Conservation (phyloP, 345 rosid genomes). For the Physaria fendleri region DNA sequence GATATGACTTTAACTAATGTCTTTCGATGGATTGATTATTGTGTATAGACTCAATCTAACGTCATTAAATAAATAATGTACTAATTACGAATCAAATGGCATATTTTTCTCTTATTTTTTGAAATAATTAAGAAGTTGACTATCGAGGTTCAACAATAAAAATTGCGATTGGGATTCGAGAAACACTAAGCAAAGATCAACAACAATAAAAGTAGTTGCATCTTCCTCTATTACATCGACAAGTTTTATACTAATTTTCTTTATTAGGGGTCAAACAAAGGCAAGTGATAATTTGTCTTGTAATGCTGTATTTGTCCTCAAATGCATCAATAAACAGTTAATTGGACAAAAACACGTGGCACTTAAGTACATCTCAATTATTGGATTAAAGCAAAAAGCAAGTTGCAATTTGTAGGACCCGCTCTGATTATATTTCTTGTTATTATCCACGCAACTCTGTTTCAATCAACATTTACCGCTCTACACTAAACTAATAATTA, state of each 20-base stretch:
- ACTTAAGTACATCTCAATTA: conserved; percentile 17
- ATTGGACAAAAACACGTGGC: conserved; percentile 23
- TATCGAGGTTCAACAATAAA: neutral
- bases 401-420: conserved; percentile 22
- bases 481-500: neutral
- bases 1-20: neutral
- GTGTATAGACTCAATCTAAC: neutral
- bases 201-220: conserved; percentile 35
- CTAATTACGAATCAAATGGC: too few relatives aligned
- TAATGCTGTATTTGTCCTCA: neutral
- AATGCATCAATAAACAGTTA: neutral
- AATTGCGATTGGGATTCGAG: neutral
- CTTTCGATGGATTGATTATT: too few relatives aligned
- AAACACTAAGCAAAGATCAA: neutral
- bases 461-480: too few relatives aligned
- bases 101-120: too few relatives aligned
- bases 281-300: neutral
- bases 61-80: too few relatives aligned
- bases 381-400: conserved; percentile 29
- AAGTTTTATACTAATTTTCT: neutral
- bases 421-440: neutral
- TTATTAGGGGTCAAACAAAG: too few relatives aligned
- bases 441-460: neutral
- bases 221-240: conserved; percentile 4
- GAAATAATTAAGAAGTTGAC: neutral